Base-by-base conservation (phyloP, 108 stramenopile genomes). In the Schizochytrium sp. region DNA sequence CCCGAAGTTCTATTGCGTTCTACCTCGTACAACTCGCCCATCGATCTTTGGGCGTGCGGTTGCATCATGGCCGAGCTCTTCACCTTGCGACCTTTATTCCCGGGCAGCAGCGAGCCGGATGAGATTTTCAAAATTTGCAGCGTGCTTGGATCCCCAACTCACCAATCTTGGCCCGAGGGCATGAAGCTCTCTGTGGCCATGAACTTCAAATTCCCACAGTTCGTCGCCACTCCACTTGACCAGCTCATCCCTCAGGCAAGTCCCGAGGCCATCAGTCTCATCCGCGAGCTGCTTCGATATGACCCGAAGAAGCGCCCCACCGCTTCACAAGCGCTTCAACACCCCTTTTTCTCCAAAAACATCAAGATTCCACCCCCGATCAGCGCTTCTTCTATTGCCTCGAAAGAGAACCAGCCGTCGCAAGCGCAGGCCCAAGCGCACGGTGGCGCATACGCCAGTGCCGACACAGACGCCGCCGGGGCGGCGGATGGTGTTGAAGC, bases 1-100 rank as follows among this genome's bases (percentile, higher is more conserved):
- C 98, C 98, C 1, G 99, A 99, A 89, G 92, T 99, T 0, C 93
- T 99, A 44, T 89, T 98, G 57, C 91, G 93, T 3, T 90, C 92
- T 43, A 90, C 92, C 5, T 53, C 72, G 25, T 99, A 99, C 91
- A 96, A 96, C 58, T 91, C 92, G 5, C 96, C 98, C 48, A 95
- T 98, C 88, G 99, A 99, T 92, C 88, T 96, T 53, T 99, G 96
- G 89, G 98, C 97, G 16, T 90, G 94, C 69, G 99, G 98, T 10
- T 95, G 96, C 90, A 95, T 99, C 58, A 92, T 97, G 57, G 96
- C 96, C 2, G 99, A 99, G 91, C 89, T 98, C 55, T 96, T 95
- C 87, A 94, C 93, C n/a, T 91, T 97, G 25, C 76, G 90, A 21
- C 97, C 99, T 4, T 94, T 99, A 63, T 97, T 99, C 88, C 98